Evolutionary conservation across 257 asterid genomes (phyloP), one percentile per base, ranked within the genome.

Genomic region (Phtheirospermum japonicum): DNA sequence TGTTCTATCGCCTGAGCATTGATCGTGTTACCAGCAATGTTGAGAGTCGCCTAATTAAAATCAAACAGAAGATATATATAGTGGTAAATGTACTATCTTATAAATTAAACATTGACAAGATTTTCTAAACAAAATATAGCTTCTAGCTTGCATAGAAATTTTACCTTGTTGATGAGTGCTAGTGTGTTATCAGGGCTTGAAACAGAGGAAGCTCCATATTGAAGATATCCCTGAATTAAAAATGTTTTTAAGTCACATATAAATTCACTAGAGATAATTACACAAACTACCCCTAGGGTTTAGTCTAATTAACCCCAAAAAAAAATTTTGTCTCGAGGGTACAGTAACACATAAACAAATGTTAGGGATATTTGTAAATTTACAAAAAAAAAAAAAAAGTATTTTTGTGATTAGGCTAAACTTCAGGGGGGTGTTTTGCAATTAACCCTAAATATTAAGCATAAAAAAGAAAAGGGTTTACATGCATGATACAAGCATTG

Each of bases 171-270:
- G 76, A 91, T 76, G 12, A 88, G 71, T 59, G 76, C 48, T 52
- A 78, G 73, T 64, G 88, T 68, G 45, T 81, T 84, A 65, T 83
- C 95, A 33, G 83, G 87, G 73, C 74, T 85, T 45, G 73, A 76
- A 63, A 75, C 83, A 46, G 83, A 59, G 26, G 94, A 87, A 69
- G 80, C 81, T 60, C 95, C 98, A 65, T 81, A 69, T 59, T 88
- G 94, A 68, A 91, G 95, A 76, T 76, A 88, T 45, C 88, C 98
- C 96, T 89, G 78, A 36, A 71, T 68, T 61, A 68, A 45, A 45
- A 45, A n/a, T 42, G 13, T 16, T 6, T 48, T 1, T 17, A 48
- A 6, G 10, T 14, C 2, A 4, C 4, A 4, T 13, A 4, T 13
- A 10, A 10, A 39, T 3, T 7, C 8, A 12, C 8, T 4, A 9